Base-by-base conservation (phyloP, 129 eudicot genomes). In the Flaveria trinervia region DNA sequence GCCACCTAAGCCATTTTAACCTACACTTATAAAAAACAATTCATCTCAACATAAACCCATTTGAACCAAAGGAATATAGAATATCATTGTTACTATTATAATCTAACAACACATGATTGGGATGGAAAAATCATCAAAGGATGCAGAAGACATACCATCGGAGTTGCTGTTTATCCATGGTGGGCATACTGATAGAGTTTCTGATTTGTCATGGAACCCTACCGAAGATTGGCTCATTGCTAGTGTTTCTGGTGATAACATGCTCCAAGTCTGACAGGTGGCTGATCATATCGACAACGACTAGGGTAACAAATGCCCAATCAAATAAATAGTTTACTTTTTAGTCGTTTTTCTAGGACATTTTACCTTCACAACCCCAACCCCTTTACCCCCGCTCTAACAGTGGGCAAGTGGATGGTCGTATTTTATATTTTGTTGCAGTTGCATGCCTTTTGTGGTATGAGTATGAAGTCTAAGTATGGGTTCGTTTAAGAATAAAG, bases 181-280 rank as follows among this genome's bases (percentile, higher is more conserved):
- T 18, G 98, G 96, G 14, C 98, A 92, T 73, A 92, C 96, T 2
- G 79, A 86, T 71, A 88, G 81, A 83, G 77, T 92, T 13, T 78
- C 88, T 0, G 94, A 92, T 73, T 90, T 92, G 46, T 92, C 96
- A 3, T 92, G 96, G 98, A 92, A 88, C 80, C 96, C 96, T 0
- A 87, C 87, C 72, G 97, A 89, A 81, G 90, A 88, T 61, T 89
- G 91, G 96, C 86, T 86, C 12, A 67, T 92, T 66, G 93, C 96
- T 0, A 92, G 97, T 49, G 96, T 92, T 23, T 91, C 92, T 1
- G 89, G 41, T 36, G 41, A 36, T 36, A 36, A 36, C 41, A 36
- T 36, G 1, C 41, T 36, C 41, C 41, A 36, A 36, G 41, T 36
- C 7, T 36, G 41, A 8, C 41, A 36, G 41, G 0, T 36, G 41